phyloP scores from a whole-genome alignment of 169 alveolate genomes.

The Cryptosporidium sp. region DNA sequence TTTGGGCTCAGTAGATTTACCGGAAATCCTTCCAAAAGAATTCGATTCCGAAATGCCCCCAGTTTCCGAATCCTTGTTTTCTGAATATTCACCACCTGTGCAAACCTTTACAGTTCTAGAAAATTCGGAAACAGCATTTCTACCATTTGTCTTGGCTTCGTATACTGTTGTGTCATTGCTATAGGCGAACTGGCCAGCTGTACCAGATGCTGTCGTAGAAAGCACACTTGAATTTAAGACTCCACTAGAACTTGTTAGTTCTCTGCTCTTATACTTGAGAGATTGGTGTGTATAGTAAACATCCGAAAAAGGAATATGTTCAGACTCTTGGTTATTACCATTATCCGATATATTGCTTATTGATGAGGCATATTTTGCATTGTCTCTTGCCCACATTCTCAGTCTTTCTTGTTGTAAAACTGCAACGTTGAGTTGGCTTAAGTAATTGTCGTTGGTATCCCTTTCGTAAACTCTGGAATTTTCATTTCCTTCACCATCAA shows the following conservation, averaged over 20 bases:
- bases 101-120: background rate
- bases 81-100: background rate
- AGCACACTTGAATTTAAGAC: constrained; percentile 29
- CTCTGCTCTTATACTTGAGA: background rate
- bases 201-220: constrained; percentile 70
- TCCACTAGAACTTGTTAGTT: background rate
- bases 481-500: background rate
- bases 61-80: background rate
- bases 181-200: constrained; percentile 31
- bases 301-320: constrained; percentile 72
- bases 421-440: constrained; percentile 46
- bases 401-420: constrained; percentile 62
- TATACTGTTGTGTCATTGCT: constrained; percentile 55
- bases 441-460: constrained; percentile 10
- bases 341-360: constrained; percentile 24
- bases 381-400: constrained; percentile 71
- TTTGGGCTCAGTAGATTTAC: constrained; percentile 25
- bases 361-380: constrained; percentile 44
- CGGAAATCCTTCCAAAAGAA: background rate
- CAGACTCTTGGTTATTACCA: constrained; percentile 34
- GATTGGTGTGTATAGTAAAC: constrained; percentile 30
- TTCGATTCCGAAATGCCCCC: background rate
- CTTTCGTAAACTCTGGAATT: background rate
- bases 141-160: constrained; percentile 10
- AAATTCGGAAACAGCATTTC: background rate